Percentiles rank a stretch among this genome's conserved stretches.
phyloP scores from a whole-genome alignment of 192 early-diverging fungal species.

The Gigaspora rosea region DNA sequence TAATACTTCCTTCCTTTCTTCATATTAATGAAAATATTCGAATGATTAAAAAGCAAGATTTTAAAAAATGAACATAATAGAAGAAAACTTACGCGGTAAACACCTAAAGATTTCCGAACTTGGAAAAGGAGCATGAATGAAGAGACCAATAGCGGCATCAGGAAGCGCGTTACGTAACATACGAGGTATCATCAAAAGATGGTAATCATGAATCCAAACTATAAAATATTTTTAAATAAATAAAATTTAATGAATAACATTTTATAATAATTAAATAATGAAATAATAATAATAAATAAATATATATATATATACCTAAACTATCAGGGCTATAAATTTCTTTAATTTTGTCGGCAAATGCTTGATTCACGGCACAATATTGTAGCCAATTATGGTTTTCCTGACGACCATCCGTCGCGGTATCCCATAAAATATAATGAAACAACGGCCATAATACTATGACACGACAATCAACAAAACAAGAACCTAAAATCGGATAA shows the following conservation, averaged over 20 bases:
- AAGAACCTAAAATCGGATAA: neutral
- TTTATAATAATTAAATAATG: neutral
- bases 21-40: neutral
- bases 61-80: neutral
- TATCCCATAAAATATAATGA: conserved; percentile 91
- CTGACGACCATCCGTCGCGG: conserved; percentile 62
- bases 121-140: conserved; percentile 96
- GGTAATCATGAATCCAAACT: conserved; percentile 99
- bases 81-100: conserved; percentile 62
- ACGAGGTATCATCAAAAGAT: conserved; percentile 86
- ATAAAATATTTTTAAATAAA: conserved; percentile 34
- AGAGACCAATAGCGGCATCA: conserved; percentile 85
- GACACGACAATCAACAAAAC: neutral
- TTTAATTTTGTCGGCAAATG: conserved; percentile 72
- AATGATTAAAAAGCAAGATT: neutral
- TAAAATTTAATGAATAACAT: conserved; percentile 2
- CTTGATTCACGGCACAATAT: conserved; percentile 80
- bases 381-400: conserved; percentile 74
- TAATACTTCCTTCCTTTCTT: conserved; percentile 79
- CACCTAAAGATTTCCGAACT: conserved; percentile 95
- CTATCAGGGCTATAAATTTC: conserved; percentile 77
- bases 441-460: conserved; percentile 96
- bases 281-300: neutral
- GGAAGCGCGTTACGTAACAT: conserved; percentile 84
- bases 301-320: conserved; percentile 52